Evolutionary conservation across 2,329 filamentous ascomycete species (phyloP).

Genomic region (Hypoxylon sp.): DNA sequence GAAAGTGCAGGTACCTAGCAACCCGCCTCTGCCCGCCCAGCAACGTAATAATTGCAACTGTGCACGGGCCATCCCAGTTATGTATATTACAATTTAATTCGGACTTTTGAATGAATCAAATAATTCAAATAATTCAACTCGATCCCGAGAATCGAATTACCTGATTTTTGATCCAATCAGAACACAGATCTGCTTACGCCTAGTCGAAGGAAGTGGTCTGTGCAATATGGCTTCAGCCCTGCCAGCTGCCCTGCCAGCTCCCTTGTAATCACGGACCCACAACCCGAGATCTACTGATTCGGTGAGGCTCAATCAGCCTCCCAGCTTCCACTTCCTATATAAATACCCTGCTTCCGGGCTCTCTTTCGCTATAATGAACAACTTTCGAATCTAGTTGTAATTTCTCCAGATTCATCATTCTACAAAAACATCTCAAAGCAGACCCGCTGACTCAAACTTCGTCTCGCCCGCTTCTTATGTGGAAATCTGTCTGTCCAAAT

Average conservation of each 20-base stretch:
- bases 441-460: background rate
- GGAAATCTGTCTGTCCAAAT: background rate
- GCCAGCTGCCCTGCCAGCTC: too few species aligned
- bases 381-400: conserved; percentile 1
- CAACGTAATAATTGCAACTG: too few species aligned
- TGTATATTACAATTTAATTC: background rate
- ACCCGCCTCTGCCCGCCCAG: too few species aligned
- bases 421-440: background rate
- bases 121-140: too few species aligned
- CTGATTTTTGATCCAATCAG: background rate
- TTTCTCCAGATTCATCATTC: background rate
- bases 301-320: conserved; percentile 28
- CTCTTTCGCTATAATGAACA: too few species aligned
- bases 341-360: background rate
- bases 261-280: conserved; percentile 3
- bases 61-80: background rate
- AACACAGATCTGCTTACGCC: background rate
- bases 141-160: too few species aligned
- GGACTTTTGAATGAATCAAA: background rate
- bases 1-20: conserved; percentile 25
- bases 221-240: too few species aligned
- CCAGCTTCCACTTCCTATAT: background rate
- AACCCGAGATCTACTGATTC: conserved; percentile 10
- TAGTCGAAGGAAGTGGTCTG: background rate
- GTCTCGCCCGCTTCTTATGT: background rate